Evolutionary conservation across 768 basidiomycete species (phyloP).

Genomic region (Russula sp.): DNA sequence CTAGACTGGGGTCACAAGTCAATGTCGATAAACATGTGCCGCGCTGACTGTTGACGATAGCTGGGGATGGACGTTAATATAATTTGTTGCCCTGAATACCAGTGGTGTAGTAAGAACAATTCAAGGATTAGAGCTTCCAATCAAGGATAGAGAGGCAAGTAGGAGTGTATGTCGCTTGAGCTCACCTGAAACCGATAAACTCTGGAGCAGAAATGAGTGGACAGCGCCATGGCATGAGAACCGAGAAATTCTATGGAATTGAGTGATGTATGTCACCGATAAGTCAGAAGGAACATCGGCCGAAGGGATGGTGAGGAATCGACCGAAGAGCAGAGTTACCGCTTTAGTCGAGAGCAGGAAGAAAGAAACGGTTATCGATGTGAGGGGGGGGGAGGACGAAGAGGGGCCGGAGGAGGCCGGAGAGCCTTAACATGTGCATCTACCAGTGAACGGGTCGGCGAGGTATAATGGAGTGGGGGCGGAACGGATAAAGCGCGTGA

Average conservation of each 20-base stretch:
- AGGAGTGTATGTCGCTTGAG: background rate
- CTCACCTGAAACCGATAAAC: background rate
- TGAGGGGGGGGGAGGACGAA: background rate
- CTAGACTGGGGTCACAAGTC: background rate
- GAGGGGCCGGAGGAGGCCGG: background rate
- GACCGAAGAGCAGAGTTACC: conserved; percentile 5
- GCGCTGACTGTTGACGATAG: background rate
- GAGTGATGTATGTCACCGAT: background rate
- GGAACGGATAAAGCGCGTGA: background rate
- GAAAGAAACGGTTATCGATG: conserved; percentile 15
- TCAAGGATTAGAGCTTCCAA: background rate
- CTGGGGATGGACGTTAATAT: background rate
- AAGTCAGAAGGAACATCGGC: conserved; percentile 8
- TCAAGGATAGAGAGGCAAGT: background rate
- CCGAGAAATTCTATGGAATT: conserved; percentile 2
- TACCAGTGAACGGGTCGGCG: background rate
- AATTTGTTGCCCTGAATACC: no score
- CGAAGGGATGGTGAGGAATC: conserved; percentile 5
- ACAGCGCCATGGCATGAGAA: background rate
- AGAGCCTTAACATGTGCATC: background rate
- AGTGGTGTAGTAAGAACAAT: background rate
- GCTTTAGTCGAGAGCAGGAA: conserved; percentile 3
- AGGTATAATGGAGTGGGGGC: no score
- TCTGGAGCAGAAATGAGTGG: background rate
- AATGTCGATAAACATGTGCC: background rate